Evolutionary conservation across 148 eudicot species (phyloP), one percentile per base, ranked within the genome.

Genomic region (Chenopodium formosanum): DNA sequence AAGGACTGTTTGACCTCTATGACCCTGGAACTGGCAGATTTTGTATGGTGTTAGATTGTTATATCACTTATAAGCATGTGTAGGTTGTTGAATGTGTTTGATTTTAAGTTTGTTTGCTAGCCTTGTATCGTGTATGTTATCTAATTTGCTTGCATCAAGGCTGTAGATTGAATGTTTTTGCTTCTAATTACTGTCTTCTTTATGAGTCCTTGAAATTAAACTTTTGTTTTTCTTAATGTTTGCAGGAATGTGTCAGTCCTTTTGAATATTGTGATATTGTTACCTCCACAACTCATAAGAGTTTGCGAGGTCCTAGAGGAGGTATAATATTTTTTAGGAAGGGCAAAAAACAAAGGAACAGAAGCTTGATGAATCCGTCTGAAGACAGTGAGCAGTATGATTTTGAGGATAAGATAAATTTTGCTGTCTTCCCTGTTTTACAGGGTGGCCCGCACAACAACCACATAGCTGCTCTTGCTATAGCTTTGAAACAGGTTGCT

Each of bases 391-490:
- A 94, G 73, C 87, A 74, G 78, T 95, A 95, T 82, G 99, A 96
- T 86, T 92, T 90, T 32, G 99, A 96, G 86, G 98, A 94, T 64
- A 94, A 89, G 88, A 96, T 96, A 86, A 96, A 90, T 83, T 92
- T 90, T 89, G 99, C 98, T 74, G 97, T 96, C 71, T 96, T 90
- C 82, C 98, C 99, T 9, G 97, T 95, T 16, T 80, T 96, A 84
- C 99, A 96, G 85, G 99, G 99, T 79, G 99, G 99, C 23, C 99
- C 99, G 11, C 98, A 96, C 88, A 96, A 94, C 78, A 92, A 96
- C 85, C 98, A 92, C 87, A 94, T 92, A 83, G 99, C 97, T 74
- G 99, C 98, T 80, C 98, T 96, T 62, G 99, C 99, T 56, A 84
- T 96, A 83, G 98, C 95, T 71, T 85, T 96, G 91, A 96, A 94